Evolutionary conservation across 805 yeast species (phyloP), one percentile per base, ranked within the genome.

Genomic region (Nematodospora valgi): DNA sequence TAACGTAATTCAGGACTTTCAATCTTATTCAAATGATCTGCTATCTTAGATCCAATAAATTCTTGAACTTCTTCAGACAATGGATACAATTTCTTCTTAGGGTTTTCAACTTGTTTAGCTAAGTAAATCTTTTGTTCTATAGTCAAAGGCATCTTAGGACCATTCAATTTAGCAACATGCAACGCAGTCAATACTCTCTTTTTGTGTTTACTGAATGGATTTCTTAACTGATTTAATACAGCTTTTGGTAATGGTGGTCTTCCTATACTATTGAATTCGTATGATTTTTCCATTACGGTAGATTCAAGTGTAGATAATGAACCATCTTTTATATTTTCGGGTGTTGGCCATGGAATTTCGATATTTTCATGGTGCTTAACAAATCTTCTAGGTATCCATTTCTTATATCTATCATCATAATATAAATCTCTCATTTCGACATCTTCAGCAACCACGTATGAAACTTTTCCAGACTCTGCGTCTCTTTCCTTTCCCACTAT

Each of bases 261-360:
- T 15, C 80, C 78, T 5, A 86, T 60, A 13, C 85, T 72, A 38
- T 79, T 80, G 14, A 84, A 81, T 59, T 77, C 82, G 58, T 70
- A 84, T 4, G 96, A 79, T 56, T 87, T 82, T 48, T 78, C 85
- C 42, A 79, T 74, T 2, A 76, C 87, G 2, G 64, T 59, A 7
- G 67, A 75, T 19, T 74, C 71, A 5, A 59, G 54, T 1, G 95
- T 85, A 3, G 80, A 75, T 44, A 76, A 65, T 20, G 54, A 62
- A 33, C 79, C 80, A 45, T 80, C 87, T 43, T 74, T 75, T 0
- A 57, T 45, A 11, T 25, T 20, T 13, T 43, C 40, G 2, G 93
- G 89, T 47, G 76, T 73, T 24, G 96, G 96, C 95, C 95, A 91
- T 35, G 97, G 97, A 33, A 89, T 80, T 43, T 79, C 75, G 35